Conservation (phyloP, 441 rosid species). For the Syzygium malaccense region DNA sequence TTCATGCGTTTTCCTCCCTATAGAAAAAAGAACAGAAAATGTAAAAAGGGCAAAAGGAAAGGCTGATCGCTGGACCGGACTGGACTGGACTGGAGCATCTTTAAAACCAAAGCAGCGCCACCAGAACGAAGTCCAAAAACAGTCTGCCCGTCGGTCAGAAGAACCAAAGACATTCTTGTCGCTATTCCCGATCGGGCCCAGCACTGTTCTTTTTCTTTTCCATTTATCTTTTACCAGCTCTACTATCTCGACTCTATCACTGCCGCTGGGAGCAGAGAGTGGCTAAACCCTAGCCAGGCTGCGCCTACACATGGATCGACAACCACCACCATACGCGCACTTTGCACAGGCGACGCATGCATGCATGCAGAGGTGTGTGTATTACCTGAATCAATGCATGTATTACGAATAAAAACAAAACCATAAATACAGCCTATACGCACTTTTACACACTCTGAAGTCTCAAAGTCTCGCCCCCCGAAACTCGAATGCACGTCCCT, state of each 20-base stretch:
- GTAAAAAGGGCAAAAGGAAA: neutral
- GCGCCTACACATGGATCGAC: neutral
- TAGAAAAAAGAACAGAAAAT: neutral
- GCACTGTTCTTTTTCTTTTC: neutral
- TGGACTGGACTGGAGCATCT: neutral
- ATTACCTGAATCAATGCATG: neutral
- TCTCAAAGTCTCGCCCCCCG: neutral
- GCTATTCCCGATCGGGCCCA: conserved; percentile 20
- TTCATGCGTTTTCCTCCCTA: neutral
- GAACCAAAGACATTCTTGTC: conserved; percentile 22
- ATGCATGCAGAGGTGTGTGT: neutral
- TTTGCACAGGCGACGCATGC: conserved; percentile 1
- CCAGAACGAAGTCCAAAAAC: neutral
- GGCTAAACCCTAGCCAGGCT: neutral
- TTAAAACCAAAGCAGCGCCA: neutral
- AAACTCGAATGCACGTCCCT: conserved; percentile 1
- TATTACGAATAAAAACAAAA: neutral
- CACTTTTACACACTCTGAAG: neutral
- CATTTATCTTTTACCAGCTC: neutral
- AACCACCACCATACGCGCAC: neutral
- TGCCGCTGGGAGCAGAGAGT: neutral
- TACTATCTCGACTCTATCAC: neutral
- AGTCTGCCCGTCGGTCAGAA: conserved; percentile 7
- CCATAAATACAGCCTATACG: neutral
- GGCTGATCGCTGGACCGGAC: neutral